These are phyloP conservation scores for Tilletiaria anomala DNA, from an alignment of 1,284 basidiomycete genomes.

Conservation along the genomic window DNA sequence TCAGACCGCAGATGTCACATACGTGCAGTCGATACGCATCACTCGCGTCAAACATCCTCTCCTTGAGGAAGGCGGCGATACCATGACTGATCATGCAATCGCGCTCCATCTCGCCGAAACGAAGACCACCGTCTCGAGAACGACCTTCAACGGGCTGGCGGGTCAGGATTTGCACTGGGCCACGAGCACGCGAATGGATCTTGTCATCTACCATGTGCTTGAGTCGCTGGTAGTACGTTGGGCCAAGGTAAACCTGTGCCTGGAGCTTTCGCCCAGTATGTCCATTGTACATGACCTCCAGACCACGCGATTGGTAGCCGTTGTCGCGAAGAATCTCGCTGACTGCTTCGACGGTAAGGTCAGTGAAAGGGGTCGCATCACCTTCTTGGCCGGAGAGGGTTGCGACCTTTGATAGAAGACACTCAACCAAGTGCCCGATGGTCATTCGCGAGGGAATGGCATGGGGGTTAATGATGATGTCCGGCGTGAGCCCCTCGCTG, in stretches of 20 bases:
- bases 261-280: constrained; percentile 93
- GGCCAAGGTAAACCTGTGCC: constrained; percentile 94
- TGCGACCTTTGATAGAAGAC: constrained; percentile 87
- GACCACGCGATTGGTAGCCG: constrained; percentile 61
- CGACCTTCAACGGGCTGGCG: constrained; percentile 98
- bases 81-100: constrained; percentile 99
- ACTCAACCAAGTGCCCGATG: constrained; percentile 98
- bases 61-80: constrained; percentile 76
- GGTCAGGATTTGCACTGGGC: constrained; percentile 93
- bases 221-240: constrained; percentile 95
- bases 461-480: constrained; percentile 97
- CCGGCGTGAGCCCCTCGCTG: constrained; percentile 83
- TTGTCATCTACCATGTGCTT: constrained; percentile 99
- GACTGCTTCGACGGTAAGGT: constrained; percentile 79
- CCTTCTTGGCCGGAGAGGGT: constrained; percentile 92
- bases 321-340: constrained; percentile 26
- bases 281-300: constrained; percentile 98
- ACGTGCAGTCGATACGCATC: constrained; percentile 37
- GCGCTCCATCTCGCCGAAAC: constrained; percentile 99
- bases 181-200: constrained; percentile 92
- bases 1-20: constrained; percentile 36
- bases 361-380: constrained; percentile 96
- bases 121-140: constrained; percentile 91
- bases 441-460: constrained; percentile 99
- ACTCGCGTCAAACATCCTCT: constrained; percentile 36